A percentile compares a stretch with the other conserved stretches of the same genome.
phyloP scores from a whole-genome alignment of 2,329 filamentous ascomycete species.

The Magnaporthales sp. region DNA sequence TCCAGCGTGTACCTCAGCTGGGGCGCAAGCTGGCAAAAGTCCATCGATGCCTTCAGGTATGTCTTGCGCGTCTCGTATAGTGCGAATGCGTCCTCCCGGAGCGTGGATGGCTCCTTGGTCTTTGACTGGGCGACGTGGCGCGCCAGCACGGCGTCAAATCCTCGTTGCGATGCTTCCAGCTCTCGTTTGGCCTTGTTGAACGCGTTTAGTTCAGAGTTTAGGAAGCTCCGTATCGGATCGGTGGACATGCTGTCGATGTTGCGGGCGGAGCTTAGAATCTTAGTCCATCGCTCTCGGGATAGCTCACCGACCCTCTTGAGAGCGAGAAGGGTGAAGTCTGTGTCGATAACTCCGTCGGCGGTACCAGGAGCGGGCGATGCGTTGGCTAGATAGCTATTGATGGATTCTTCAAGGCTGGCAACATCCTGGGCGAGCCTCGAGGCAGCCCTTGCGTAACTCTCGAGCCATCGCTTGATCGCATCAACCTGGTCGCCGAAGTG shows the following conservation, averaged over 20 bases:
- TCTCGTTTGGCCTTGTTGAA: slow-evolving; percentile 78
- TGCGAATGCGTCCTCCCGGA: slow-evolving; percentile 92
- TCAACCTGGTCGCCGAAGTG: slow-evolving; percentile 93
- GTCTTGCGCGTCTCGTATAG: slow-evolving; percentile 86
- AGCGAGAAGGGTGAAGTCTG: slow-evolving; percentile 87
- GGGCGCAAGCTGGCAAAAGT: slow-evolving; percentile 82
- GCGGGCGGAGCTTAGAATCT: slow-evolving; percentile 64
- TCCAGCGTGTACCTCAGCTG: slow-evolving; percentile 80
- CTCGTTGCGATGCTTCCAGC: slow-evolving; percentile 73
- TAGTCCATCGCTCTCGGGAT: slow-evolving; percentile 79
- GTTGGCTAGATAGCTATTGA: slow-evolving; percentile 68
- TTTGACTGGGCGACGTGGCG: slow-evolving; percentile 82
- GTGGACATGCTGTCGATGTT: slow-evolving; percentile 68
- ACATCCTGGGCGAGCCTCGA: slow-evolving; percentile 53
- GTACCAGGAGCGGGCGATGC: slow-evolving; percentile 65
- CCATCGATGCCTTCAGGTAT: slow-evolving; percentile 87
- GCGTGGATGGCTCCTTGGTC: slow-evolving; percentile 82
- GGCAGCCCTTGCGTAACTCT: slow-evolving; percentile 43
- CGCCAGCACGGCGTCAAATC: slow-evolving; percentile 72
- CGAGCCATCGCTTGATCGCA: slow-evolving; percentile 85
- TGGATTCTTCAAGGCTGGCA: slow-evolving; percentile 65
- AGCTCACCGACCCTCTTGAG: slow-evolving; percentile 80
- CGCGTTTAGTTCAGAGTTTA: slow-evolving; percentile 67
- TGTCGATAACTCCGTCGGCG: slow-evolving; percentile 76
- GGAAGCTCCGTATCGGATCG: slow-evolving; percentile 74